phyloP scores from a whole-genome alignment of 139 green algal species.

The Edaphochlamys debaryana region DNA sequence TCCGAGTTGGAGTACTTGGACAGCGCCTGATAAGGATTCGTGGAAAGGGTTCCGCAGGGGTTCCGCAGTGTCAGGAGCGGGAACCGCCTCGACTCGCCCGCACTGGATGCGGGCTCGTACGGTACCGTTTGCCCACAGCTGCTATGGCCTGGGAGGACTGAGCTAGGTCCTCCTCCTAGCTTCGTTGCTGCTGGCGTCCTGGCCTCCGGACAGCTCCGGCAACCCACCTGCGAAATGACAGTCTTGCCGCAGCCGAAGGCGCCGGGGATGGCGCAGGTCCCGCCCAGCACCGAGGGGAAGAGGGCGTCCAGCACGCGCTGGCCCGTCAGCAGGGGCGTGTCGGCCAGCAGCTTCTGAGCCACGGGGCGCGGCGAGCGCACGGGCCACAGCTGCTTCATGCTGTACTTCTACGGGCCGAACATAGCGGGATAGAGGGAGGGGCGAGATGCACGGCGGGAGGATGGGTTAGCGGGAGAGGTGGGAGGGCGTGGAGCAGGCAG shows the following conservation, averaged over 20 bases:
- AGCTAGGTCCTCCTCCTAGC: too few relatives aligned
- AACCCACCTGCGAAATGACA: constrained; percentile 98
- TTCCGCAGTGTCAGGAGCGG: too few relatives aligned
- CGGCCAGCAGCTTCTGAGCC: constrained; percentile 94
- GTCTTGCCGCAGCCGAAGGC: constrained; percentile 99
- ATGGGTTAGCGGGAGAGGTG: too few relatives aligned
- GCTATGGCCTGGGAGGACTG: too few relatives aligned
- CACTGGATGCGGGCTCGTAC: too few relatives aligned
- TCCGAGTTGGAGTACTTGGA: constrained; percentile 99
- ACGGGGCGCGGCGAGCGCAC: constrained; percentile 92
- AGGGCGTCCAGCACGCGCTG: constrained; percentile 97
- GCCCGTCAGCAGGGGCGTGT: constrained; percentile 97
- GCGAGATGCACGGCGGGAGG: not conserved
- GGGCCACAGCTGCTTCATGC: constrained; percentile 97
- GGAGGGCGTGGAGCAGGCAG: too few relatives aligned
- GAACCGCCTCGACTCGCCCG: too few relatives aligned
- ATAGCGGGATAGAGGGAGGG: too few relatives aligned
- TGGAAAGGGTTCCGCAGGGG: too few relatives aligned
- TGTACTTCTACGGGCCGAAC: constrained; percentile 87
- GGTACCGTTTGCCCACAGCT: too few relatives aligned
- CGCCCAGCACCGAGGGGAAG: constrained; percentile 97
- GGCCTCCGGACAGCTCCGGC: too few relatives aligned
- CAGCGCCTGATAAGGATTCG: too few relatives aligned
- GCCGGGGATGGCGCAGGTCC: constrained; percentile 98
- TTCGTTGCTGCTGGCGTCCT: constrained; percentile 33